Conservation (phyloP, 768 basidiomycete species). For the Trametes elegans region DNA sequence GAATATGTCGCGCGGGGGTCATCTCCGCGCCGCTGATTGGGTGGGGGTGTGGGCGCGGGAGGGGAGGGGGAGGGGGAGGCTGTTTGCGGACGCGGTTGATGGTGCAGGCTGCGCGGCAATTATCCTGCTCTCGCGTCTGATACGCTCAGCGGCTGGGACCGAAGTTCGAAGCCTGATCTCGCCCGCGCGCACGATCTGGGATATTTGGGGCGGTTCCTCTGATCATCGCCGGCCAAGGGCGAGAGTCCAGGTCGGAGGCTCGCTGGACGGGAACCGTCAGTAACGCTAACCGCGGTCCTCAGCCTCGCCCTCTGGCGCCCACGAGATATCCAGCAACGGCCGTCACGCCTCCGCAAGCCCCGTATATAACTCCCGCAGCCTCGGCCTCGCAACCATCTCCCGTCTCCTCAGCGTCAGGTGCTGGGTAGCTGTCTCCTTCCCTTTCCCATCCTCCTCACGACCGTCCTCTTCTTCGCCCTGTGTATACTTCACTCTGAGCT, state of each 20-base stretch:
- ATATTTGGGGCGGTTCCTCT: constrained; percentile 20
- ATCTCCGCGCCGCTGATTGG: constrained; percentile 21
- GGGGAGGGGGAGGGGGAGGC: no score
- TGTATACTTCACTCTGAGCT: constrained; percentile 12
- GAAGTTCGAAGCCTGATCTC: constrained; percentile 19
- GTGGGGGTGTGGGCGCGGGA: constrained; percentile 4
- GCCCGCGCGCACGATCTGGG: constrained; percentile 15
- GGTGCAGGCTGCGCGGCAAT: constrained; percentile 15
- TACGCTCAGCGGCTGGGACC: constrained; percentile 16
- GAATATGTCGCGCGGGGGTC: constrained; percentile 21
- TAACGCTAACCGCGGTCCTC: no score
- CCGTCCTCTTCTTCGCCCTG: constrained; percentile 4
- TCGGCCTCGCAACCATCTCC: constrained; percentile 10
- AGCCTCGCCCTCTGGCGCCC: no score
- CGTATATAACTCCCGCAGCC: constrained; percentile 14
- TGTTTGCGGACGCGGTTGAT: background rate
- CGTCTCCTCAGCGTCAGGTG: constrained; percentile 20
- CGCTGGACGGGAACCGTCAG: no score
- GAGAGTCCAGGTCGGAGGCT: constrained; percentile 19
- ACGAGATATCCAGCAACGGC: constrained; percentile 3
- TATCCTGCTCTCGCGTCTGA: constrained; percentile 17
- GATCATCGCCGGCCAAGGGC: constrained; percentile 20
- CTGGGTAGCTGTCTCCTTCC: constrained; percentile 4
- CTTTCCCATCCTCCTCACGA: background rate
- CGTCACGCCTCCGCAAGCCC: background rate